Conservation (phyloP, 306 rosid genomes). For the Lotus japonicus region DNA sequence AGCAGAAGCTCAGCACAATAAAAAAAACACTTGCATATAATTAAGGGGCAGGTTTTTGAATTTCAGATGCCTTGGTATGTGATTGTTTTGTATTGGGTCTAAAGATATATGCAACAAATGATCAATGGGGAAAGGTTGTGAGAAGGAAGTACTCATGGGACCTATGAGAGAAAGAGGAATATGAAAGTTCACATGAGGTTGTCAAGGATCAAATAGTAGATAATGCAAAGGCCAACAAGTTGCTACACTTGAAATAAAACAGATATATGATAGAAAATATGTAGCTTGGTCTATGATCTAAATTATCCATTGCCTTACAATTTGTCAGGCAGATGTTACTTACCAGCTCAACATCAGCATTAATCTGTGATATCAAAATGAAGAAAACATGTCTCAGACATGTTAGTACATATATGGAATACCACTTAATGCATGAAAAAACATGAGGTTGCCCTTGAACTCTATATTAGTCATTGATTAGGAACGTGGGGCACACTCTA, state of each 20-base stretch:
- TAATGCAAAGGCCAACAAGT: too few species aligned
- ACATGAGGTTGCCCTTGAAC: neutral
- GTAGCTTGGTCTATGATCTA: too few species aligned
- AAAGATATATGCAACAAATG: too few species aligned
- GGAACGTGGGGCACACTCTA: constrained; percentile 1
- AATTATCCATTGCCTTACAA: neutral
- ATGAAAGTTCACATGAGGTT: neutral
- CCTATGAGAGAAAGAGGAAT: too few species aligned
- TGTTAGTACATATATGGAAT: neutral
- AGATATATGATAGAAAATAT: too few species aligned
- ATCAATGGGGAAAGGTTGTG: neutral
- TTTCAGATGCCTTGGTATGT: too few species aligned
- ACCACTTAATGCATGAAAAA: neutral
- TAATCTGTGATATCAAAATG: neutral
- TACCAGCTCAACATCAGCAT: neutral
- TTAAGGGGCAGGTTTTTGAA: too few species aligned
- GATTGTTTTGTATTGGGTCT: too few species aligned
- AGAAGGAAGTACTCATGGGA: neutral
- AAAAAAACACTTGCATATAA: too few species aligned
- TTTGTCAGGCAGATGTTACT: neutral
- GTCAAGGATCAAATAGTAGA: neutral
- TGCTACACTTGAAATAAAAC: too few species aligned
- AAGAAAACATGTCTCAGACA: neutral
- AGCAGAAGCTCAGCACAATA: too few species aligned
- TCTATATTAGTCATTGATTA: neutral